Percentiles rank a stretch among this genome's conserved stretches.
phyloP scores from a whole-genome alignment of 805 yeast genomes.

The Blastobotrys peoriensis region DNA sequence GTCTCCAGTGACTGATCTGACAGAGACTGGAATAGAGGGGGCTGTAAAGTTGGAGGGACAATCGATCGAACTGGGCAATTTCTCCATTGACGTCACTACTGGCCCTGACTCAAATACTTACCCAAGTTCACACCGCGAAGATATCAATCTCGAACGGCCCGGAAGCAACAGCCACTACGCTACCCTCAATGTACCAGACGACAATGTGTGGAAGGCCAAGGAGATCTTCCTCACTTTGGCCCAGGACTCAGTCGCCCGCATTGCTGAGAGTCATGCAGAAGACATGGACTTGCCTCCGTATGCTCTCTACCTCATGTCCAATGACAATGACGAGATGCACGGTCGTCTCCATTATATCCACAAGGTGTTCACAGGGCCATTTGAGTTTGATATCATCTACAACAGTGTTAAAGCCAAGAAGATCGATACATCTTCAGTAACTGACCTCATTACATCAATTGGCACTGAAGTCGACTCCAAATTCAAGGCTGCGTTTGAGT shows the following conservation, averaged over 20 bases:
- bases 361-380: constrained; percentile 63
- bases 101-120: constrained; percentile 41
- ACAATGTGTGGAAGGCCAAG: constrained; percentile 67
- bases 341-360: constrained; percentile 82
- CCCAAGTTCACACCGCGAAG: constrained; percentile 38
- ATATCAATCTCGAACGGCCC: constrained; percentile 33
- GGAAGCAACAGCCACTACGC: constrained; percentile 51
- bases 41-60: constrained; percentile 42
- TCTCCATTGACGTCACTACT: constrained; percentile 54
- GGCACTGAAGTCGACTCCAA: constrained; percentile 41
- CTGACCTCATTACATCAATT: constrained; percentile 30
- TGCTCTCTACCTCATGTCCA: constrained; percentile 40
- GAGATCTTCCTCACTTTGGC: constrained; percentile 67
- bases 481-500: constrained; percentile 46
- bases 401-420: constrained; percentile 38
- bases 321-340: constrained; percentile 51
- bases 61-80: constrained; percentile 62
- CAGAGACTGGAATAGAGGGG: constrained; percentile 22
- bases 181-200: constrained; percentile 65
- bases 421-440: constrained; percentile 23
- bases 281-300: constrained; percentile 36
- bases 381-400: constrained; percentile 68
- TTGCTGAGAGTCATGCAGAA: constrained; percentile 32
- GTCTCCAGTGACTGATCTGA: constrained; percentile 15
- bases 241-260: constrained; percentile 57